Base-by-base conservation (phyloP, 2,329 filamentous ascomycete species). In the Diplodia sapinea region DNA sequence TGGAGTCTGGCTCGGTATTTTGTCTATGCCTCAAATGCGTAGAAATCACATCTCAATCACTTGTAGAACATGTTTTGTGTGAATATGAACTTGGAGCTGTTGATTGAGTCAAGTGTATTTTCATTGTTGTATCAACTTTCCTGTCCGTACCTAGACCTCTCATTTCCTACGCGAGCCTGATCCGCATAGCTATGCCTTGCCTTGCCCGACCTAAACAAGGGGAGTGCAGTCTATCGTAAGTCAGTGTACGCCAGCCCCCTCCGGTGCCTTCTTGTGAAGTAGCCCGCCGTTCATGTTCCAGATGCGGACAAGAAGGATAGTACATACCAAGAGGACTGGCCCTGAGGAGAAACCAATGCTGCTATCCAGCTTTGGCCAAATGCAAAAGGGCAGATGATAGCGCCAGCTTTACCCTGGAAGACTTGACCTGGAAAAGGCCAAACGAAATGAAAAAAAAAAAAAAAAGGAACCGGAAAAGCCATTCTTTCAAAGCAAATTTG, bases 211-310 rank as follows among this genome's bases (percentile, higher is more conserved):
- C 20, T 29, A 56, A 23, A 12, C 4, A 56, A 40, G 31, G 38
- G 33, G 13, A 38, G 11, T 38, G 31, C 33, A 56, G 54, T 56
- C 33, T 56, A 56, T 38, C 17, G 52, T 20, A 40, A 29, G 17
- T 23, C 11, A 36, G 13, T 52, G 13, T 36, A 6, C 13, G n/a
- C 15, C 23, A 20, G 26, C 26, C 31, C n/a, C 15, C 31, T 23
- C 31, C 4, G 6, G 2, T 38, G 15, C 54, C 36, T 59, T 23
- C n/a, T 5, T 40, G 17, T 26, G 56, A 59, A 33, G 17, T 47
- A 47, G 56, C 56, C 38, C 38, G 26, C 33, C 23, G 13, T 29
- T 59, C 56, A 31, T 59, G 20, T 59, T 59, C 13, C 56, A 47
- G 56, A 59, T n/a, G 56, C 38, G 38, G 31, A 38, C 56, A 47